Percentiles rank a stretch among this genome's conserved stretches.
Conservation (phyloP, 2,329 filamentous ascomycete genomes). For the Colletotrichum sp. region DNA sequence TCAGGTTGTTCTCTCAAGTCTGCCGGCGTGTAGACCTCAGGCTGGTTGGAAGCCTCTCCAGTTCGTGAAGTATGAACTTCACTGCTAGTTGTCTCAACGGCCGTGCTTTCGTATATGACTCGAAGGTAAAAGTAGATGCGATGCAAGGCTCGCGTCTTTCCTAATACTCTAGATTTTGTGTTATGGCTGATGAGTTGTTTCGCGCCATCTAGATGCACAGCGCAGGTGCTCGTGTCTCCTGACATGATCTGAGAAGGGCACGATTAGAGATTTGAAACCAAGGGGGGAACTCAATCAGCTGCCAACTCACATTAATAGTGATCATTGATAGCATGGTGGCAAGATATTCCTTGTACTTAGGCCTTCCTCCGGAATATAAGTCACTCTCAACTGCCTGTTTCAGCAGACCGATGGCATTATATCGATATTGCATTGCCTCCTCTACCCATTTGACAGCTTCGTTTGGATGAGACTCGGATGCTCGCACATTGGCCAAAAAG, state of each 20-base stretch:
- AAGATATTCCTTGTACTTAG: slow-evolving; percentile 30
- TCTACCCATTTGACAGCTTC: slow-evolving; percentile 18
- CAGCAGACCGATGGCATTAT: slow-evolving; percentile 23
- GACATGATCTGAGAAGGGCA: slow-evolving; percentile 25
- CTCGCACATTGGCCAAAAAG: slow-evolving; percentile 26
- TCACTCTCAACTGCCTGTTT: slow-evolving; percentile 24
- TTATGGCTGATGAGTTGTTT: slow-evolving; percentile 23
- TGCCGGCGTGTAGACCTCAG: too few relatives aligned
- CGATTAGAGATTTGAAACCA: background rate
- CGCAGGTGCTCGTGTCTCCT: slow-evolving; percentile 26
- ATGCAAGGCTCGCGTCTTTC: slow-evolving; percentile 25
- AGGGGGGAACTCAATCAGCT: background rate
- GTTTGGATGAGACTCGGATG: background rate
- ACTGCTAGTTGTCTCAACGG: background rate
- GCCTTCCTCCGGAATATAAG: slow-evolving; percentile 1
- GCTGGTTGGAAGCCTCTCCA: background rate
- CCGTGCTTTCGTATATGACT: slow-evolving; percentile 27
- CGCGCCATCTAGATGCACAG: slow-evolving; percentile 26
- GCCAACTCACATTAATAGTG: slow-evolving; percentile 26
- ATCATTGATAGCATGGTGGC: slow-evolving; percentile 32
- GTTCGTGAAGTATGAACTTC: background rate
- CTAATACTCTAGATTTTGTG: background rate
- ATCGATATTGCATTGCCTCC: slow-evolving; percentile 10
- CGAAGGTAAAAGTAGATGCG: slow-evolving; percentile 28
- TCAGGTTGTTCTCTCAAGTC: too few relatives aligned